These are phyloP conservation scores for Ogataea paradorogensis DNA, from an alignment of 805 yeast species.

Conservation along the genomic window DNA sequence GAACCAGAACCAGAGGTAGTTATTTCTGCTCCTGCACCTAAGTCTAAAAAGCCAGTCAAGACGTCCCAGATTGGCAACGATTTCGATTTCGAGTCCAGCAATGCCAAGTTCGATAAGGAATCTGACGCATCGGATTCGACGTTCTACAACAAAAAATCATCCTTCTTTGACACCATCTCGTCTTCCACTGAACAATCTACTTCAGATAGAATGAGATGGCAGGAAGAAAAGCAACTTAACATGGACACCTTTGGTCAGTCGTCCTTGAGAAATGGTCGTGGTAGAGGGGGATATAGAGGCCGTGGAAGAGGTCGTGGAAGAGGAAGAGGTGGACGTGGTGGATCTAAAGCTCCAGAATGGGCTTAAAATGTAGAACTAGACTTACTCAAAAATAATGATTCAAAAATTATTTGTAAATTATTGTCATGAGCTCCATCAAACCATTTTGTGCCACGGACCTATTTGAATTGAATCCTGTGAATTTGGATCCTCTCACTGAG, in stretches of 20 bases:
- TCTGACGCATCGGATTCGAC: constrained; percentile 35
- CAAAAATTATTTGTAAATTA: not conserved
- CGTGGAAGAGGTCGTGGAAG: constrained; percentile 39
- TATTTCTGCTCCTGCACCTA: constrained; percentile 1
- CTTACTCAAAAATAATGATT: constrained; percentile 1
- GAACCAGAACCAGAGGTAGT: constrained; percentile 1
- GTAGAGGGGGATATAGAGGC: constrained; percentile 53
- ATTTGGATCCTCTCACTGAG: constrained; percentile 87
- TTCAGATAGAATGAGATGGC: constrained; percentile 54
- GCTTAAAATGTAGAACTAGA: constrained; percentile 15
- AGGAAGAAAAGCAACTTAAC: constrained; percentile 69
- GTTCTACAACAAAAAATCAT: constrained; percentile 73
- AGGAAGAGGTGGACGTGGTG: constrained; percentile 28
- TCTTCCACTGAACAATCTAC: constrained; percentile 54
- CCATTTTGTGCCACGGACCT: constrained; percentile 89
- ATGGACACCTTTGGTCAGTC: constrained; percentile 83
- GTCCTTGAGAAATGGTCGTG: constrained; percentile 41
- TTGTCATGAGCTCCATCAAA: constrained; percentile 76
- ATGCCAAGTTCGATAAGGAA: constrained; percentile 66
- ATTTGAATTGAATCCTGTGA: constrained; percentile 67
- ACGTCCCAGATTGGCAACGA: constrained; percentile 38
- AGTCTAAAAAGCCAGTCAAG: not conserved
- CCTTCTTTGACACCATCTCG: constrained; percentile 86
- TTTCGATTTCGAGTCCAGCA: constrained; percentile 72
- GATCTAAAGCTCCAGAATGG: constrained; percentile 28